Base-by-base conservation (phyloP, 352 stramenopile species). In the Pythium angustatum region DNA sequence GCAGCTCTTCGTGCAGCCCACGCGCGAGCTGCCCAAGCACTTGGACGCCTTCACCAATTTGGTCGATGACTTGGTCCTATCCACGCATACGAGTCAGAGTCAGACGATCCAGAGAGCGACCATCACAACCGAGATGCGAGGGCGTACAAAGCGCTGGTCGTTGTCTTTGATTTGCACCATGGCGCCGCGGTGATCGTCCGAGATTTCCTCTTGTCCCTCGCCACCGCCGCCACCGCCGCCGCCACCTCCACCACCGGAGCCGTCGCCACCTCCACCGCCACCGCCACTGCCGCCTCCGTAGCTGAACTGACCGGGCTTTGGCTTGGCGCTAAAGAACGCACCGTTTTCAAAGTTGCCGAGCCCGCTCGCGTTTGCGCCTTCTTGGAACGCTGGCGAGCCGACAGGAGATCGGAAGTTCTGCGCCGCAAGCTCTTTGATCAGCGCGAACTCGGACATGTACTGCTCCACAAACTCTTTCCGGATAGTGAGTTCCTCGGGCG, bases 1-100 rank as follows among this genome's bases (percentile, higher is more conserved):
- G 81, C 28, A 95, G 70, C 68, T 95, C 86, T 47, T 95, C 83
- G 55, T 93, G 91, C 22, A 95, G 59, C 36, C 87, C 87, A 24
- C 84, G 81, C 10, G 84, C 86, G 12, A 93, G 72, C 57, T 88
- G 78, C 11, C 83, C 83, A n/a, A 95, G 76, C 31, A 86, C 80
- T 58, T 92, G 80, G 21, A 95, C 86, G 10, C 84, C 84, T 10
- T 76, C 81, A 21, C 86, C 84, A 60, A 95, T 93, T 65, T 95
- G 86, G 21, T 95, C 84, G 47, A 93, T 92, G 49, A 93, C 90
- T 69, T 87, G 77, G 45, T 95, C 86, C 86, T 94, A 64, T 9
- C 24, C 15, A 22, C 6, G 31, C 38, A 64, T 1, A 52, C 11
- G 58, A 53, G 22, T 5, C 12, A 17, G 44, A 12, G n/a, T 14